These are phyloP conservation scores for Podila verticillata DNA, from an alignment of 192 early-diverging fungal genomes.

Conservation along the genomic window DNA sequence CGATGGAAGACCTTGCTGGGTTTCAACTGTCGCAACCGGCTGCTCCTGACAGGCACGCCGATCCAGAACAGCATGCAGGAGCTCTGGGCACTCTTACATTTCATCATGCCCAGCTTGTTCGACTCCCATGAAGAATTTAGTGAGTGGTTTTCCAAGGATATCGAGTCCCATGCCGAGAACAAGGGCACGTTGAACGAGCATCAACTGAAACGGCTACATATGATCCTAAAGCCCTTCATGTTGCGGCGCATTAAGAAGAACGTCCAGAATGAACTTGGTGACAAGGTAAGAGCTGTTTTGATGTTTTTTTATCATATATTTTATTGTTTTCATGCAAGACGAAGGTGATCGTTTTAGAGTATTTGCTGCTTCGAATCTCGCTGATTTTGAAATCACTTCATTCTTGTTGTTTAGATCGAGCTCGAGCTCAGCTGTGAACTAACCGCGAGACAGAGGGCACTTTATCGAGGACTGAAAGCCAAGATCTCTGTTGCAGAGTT, in stretches of 20 bases:
- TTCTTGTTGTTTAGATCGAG: slow-evolving; percentile 69
- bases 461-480: slow-evolving; percentile 80
- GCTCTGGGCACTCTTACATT: slow-evolving; percentile 92
- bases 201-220: slow-evolving; percentile 85
- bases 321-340: not conserved
- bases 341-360: not conserved
- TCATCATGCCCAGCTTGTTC: slow-evolving; percentile 95
- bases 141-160: slow-evolving; percentile 95
- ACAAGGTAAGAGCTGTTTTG: slow-evolving; percentile 65
- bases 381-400: not conserved
- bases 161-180: slow-evolving; percentile 90
- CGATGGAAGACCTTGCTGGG: slow-evolving; percentile 88
- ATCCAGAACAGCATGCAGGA: slow-evolving; percentile 97
- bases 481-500: slow-evolving; percentile 83
- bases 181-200: slow-evolving; percentile 82
- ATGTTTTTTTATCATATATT: too few species aligned
- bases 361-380: not conserved
- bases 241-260: slow-evolving; percentile 89
- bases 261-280: slow-evolving; percentile 89
- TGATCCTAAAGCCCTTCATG: slow-evolving; percentile 96
- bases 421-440: slow-evolving; percentile 80
- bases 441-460: slow-evolving; percentile 74
- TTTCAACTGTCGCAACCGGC: slow-evolving; percentile 86
- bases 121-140: slow-evolving; percentile 94
- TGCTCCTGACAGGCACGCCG: slow-evolving; percentile 90